phyloP scores from a whole-genome alignment of 306 rosid genomes.

The Arachis stenosperma region DNA sequence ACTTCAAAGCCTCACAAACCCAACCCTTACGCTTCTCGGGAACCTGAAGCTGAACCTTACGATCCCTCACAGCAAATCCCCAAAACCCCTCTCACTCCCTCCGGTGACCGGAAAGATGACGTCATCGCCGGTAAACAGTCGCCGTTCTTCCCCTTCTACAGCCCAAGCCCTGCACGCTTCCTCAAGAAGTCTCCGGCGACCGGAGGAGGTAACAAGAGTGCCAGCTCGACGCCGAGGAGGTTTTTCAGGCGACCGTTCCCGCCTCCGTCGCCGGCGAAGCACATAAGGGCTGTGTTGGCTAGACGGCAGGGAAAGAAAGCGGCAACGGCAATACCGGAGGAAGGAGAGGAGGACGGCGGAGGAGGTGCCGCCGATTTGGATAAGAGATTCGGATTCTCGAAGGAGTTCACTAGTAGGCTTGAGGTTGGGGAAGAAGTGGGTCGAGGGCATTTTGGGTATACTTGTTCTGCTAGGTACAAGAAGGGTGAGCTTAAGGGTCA shows the following conservation, averaged over 20 bases:
- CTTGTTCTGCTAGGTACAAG: constrained; percentile 93
- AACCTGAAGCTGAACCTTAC: constrained; percentile 30
- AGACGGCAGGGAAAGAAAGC: constrained; percentile 81
- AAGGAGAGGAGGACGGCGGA: constrained; percentile 57
- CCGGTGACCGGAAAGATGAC: constrained; percentile 47
- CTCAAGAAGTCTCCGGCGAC: constrained; percentile 66
- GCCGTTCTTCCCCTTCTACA: constrained; percentile 87
- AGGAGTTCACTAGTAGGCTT: constrained; percentile 72
- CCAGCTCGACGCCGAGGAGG: constrained; percentile 82
- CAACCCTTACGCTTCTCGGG: constrained; percentile 68
- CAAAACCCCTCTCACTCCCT: constrained; percentile 47
- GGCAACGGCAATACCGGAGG: constrained; percentile 76
- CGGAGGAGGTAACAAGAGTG: constrained; percentile 52
- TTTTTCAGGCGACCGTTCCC: constrained; percentile 89
- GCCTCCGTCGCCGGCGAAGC: constrained; percentile 99
- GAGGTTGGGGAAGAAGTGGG: constrained; percentile 97
- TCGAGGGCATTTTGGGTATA: constrained; percentile 99
- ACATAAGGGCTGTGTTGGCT: constrained; percentile 75
- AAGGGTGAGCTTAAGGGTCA: constrained; percentile 93
- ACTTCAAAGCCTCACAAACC: constrained; percentile 83
- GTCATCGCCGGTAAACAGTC: constrained; percentile 58
- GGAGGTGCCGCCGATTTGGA: constrained; percentile 73
- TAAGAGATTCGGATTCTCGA: constrained; percentile 94
- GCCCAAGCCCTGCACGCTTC: constrained; percentile 86
- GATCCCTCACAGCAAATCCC: constrained; percentile 59